phyloP scores from a whole-genome alignment of 129 eudicot genomes.

The Lonicera japonica region DNA sequence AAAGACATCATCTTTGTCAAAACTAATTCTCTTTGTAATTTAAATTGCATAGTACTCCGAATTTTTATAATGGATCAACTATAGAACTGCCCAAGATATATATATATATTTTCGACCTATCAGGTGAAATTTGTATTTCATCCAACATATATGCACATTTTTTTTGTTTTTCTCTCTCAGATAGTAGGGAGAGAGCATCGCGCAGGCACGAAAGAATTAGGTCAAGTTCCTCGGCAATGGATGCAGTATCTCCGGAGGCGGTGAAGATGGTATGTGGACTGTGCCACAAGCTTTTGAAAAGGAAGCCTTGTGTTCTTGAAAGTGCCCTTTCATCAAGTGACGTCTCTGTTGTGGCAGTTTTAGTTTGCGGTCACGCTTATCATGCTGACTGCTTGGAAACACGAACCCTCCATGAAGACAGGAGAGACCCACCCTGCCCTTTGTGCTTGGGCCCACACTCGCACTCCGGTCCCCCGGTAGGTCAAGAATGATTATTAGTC shows the following conservation, averaged over 20 bases:
- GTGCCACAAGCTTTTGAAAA: slow-evolving; percentile 44
- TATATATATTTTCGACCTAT: too few species aligned
- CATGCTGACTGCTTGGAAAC: slow-evolving; percentile 83
- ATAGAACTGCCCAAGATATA: too few species aligned
- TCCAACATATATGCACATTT: too few species aligned
- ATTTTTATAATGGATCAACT: too few species aligned
- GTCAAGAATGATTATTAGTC: too few species aligned
- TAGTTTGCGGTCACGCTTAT: slow-evolving; percentile 71
- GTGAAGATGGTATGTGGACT: slow-evolving; percentile 43
- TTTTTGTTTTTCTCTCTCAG: slow-evolving; percentile 20
- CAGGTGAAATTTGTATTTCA: too few species aligned
- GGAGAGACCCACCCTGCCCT: slow-evolving; percentile 74
- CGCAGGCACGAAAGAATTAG: slow-evolving; percentile 53
- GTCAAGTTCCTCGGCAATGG: slow-evolving; percentile 28
- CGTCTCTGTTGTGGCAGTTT: slow-evolving; percentile 62
- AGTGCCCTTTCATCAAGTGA: slow-evolving; percentile 30
- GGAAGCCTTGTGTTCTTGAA: slow-evolving; percentile 28
- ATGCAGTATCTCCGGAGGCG: slow-evolving; percentile 25
- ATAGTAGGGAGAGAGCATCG: slow-evolving; percentile 37
- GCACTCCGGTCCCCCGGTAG: too few species aligned
- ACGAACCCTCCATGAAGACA: slow-evolving; percentile 43
- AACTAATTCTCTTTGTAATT: too few species aligned
- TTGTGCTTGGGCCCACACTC: slow-evolving; percentile 26
- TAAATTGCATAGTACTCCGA: too few species aligned
- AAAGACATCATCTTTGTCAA: too few species aligned